Percentiles rank a stretch among this genome's conserved stretches.
phyloP scores from a whole-genome alignment of 2,329 filamentous ascomycete species.

The Colletotrichum brevisporum region DNA sequence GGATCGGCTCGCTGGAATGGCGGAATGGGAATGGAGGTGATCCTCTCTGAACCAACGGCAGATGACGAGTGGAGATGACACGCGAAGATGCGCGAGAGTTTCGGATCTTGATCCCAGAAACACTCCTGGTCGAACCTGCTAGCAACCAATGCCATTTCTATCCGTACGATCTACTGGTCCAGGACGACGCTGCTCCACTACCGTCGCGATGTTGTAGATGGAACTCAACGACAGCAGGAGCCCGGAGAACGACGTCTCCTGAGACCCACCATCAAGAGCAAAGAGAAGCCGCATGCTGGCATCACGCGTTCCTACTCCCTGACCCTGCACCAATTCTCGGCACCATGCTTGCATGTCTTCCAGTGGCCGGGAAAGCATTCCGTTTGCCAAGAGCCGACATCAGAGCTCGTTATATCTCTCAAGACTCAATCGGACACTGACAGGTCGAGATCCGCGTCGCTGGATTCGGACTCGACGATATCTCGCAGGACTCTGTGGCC shows the following conservation, averaged over 20 bases:
- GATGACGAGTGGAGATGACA: conserved; percentile 16
- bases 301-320: neutral
- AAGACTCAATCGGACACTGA: conserved; percentile 5
- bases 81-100: neutral
- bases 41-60: conserved; percentile 6
- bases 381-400: conserved; percentile 1
- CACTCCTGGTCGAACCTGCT: neutral
- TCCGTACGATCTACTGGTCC: neutral
- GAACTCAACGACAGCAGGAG: neutral
- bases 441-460: conserved; percentile 6
- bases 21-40: conserved; percentile 16
- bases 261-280: neutral
- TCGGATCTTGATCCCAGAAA: conserved; percentile 5
- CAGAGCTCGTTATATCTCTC: conserved; percentile 1
- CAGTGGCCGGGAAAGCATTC: neutral
- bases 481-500: neutral
- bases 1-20: conserved; percentile 6
- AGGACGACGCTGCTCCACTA: neutral
- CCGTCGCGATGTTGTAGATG: neutral
- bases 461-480: neutral
- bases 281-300: neutral
- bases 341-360: neutral
- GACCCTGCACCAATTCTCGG: too few relatives aligned
- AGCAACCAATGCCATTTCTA: conserved; percentile 1
- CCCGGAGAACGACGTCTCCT: neutral